Evolutionary conservation across 805 yeast genomes (phyloP).

Genomic region (Yarrowia porcina): DNA sequence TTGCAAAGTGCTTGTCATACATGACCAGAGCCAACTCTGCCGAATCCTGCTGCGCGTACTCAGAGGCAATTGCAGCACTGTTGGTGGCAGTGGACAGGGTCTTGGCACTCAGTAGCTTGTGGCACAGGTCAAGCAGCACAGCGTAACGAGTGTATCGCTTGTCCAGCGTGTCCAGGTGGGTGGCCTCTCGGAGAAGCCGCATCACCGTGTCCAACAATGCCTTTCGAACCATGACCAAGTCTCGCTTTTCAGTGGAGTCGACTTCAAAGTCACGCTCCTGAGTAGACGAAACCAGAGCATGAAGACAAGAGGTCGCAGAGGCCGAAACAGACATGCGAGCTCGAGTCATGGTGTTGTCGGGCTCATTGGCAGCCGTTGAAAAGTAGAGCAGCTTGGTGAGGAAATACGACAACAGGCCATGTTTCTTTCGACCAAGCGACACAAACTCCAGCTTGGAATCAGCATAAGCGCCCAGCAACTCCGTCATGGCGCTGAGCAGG

Average conservation of each 20-base stretch:
- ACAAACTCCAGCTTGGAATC: constrained; percentile 65
- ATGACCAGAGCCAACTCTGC: constrained; percentile 62
- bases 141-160: constrained; percentile 53
- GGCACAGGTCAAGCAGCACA: constrained; percentile 50
- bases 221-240: constrained; percentile 66
- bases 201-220: constrained; percentile 67
- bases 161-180: constrained; percentile 41
- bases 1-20: constrained; percentile 56
- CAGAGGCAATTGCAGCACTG: constrained; percentile 17
- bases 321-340: constrained; percentile 56
- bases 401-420: constrained; percentile 73
- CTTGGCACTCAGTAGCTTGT: constrained; percentile 35
- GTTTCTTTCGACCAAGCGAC: constrained; percentile 28
- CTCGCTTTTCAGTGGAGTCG: constrained; percentile 38
- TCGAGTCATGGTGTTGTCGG: constrained; percentile 30
- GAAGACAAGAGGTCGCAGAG: constrained; percentile 58
- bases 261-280: constrained; percentile 43
- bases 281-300: constrained; percentile 60
- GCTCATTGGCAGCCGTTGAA: constrained; percentile 38
- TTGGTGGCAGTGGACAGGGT: constrained; percentile 29
- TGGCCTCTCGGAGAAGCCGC: constrained; percentile 46
- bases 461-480: constrained; percentile 72
- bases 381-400: constrained; percentile 70
- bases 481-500: constrained; percentile 63
- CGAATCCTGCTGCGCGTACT: constrained; percentile 44